Evolutionary conservation across 306 rosid species (phyloP), one percentile per base, ranked within the genome.

Genomic region (Argentina anserina): DNA sequence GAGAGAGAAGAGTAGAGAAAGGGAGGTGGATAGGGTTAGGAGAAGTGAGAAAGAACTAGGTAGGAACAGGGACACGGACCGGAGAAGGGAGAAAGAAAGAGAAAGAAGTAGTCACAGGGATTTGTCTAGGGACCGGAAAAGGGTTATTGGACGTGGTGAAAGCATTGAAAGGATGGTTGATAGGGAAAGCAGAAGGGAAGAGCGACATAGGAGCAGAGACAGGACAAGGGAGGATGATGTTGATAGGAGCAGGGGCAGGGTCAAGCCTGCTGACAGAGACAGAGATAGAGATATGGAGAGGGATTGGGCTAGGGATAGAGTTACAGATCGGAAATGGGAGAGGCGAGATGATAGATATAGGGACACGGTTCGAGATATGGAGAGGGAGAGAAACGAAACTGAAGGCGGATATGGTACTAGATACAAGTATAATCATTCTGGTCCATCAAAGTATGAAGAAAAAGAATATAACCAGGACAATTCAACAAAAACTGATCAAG

Each of bases 11-110:
- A 88, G 83, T 46, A 77, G 79, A 52, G 90, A 88, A 42, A 85
- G 81, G 71, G 86, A 80, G 67, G 76, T 50, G 23, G 83, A 73
- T 39, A 45, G 45, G 59, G 60, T 40, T 43, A 25, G 23, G 67
- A 69, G 77, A 70, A 87, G 86, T 76, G 90, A 87, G 67, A 79
- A 58, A 53, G 90, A 85, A 67, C 80, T 76, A 64, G 92, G 79
- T 40, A 88, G 86, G 75, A 85, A 81, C 73, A 59, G 81, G 74
- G 89, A 77, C 69, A 76, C 82, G 77, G 89, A 81, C 63, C 68
- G 80, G 82, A 86, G 85, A 84, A 85, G 82, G 75, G 92, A 84
- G 60, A 81, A 59, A 76, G 95, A 89, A 67, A 60, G 84, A 43
- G 89, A 79, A 63, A 73, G 87, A 68, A 87, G 84, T 70, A 47